Conservation (phyloP, 768 basidiomycete genomes). For the Cystobasidium tubakii region DNA sequence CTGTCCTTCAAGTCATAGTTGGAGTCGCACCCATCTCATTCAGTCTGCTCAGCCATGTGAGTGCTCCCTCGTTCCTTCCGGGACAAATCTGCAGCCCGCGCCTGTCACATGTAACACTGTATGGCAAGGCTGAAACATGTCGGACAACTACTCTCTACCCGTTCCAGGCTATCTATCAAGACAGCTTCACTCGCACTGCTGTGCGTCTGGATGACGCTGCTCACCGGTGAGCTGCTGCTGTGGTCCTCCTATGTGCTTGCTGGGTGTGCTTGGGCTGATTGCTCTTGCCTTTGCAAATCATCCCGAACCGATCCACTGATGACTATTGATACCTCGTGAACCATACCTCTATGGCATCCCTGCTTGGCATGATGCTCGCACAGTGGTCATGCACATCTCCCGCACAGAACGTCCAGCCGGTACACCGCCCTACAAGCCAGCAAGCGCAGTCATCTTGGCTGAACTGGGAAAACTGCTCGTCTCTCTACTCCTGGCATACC, state of each 20-base stretch:
- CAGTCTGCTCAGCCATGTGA: too few relatives aligned
- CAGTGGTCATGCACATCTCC: constrained; percentile 33
- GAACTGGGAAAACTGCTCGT: constrained; percentile 24
- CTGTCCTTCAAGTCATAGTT: too few relatives aligned
- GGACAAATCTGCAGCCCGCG: too few relatives aligned
- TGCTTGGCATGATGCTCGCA: neutral
- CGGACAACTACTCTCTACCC: neutral
- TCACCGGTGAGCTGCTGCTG: neutral
- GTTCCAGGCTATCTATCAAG: constrained; percentile 25
- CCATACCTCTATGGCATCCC: too few relatives aligned
- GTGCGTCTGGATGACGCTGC: constrained; percentile 19
- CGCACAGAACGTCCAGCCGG: constrained; percentile 22
- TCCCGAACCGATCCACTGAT: too few relatives aligned
- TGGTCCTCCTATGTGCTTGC: too few relatives aligned
- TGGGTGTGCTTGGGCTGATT: too few relatives aligned
- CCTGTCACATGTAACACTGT: too few relatives aligned
- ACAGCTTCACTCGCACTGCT: constrained; percentile 15
- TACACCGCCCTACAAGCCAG: constrained; percentile 25
- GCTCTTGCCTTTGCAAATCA: neutral
- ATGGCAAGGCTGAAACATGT: too few relatives aligned
- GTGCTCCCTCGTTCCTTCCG: too few relatives aligned
- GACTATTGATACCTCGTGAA: too few relatives aligned
- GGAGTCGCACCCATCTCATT: too few relatives aligned
- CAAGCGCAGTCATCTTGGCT: constrained; percentile 26
- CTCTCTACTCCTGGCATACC: constrained; percentile 8